Evolutionary conservation across 257 asterid species (phyloP), one percentile per base, ranked within the genome.

Genomic region (Eustoma russellianum): DNA sequence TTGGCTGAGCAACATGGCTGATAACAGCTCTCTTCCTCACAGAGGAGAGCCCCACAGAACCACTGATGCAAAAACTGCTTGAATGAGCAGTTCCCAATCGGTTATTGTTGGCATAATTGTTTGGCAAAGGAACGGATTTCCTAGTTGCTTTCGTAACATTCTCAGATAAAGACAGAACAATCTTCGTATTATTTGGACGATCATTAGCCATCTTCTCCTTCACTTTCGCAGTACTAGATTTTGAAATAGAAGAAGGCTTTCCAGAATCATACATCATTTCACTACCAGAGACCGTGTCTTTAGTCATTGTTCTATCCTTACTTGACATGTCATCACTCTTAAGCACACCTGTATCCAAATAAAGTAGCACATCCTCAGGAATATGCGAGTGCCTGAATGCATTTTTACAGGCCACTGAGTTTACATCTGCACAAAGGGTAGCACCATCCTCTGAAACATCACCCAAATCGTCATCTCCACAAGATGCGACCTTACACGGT

Each of bases 1-100:
- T 80, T 69, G 97, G 73, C 54, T 73, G 79, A 57, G 77, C 49
- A 71, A 63, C 70, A 69, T 70, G 80, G 71, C 61, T 61, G 14
- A 75, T 60, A 43, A 64, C 66, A 52, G 66, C 60, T 57, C 51
- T 59, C 43, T 74, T 76, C 70, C 63, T 66, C 45, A 73, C 50
- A 59, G 70, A 62, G 64, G 67, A 57, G 58, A 44, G 47, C 52
- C 59, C 74, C 49, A 28, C 15, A 45, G 85, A 69, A 40, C 67
- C 68, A 43, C 52, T 62, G 53, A 72, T 57, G 47, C 86, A 62
- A 65, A 69, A 52, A 69, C 46, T 75, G 48, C 66, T 79, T 56
- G 72, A 61, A 50, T 48, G 62, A 52, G 77, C 65, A 54, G 83
- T 55, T 52, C 59, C 59, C 48, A 17, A 59, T 61, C 66, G 78